A percentile compares a stretch with the other conserved stretches of the same genome.
Evolutionary conservation across 441 rosid genomes (phyloP).

Genomic region (Gossypium aridum): DNA sequence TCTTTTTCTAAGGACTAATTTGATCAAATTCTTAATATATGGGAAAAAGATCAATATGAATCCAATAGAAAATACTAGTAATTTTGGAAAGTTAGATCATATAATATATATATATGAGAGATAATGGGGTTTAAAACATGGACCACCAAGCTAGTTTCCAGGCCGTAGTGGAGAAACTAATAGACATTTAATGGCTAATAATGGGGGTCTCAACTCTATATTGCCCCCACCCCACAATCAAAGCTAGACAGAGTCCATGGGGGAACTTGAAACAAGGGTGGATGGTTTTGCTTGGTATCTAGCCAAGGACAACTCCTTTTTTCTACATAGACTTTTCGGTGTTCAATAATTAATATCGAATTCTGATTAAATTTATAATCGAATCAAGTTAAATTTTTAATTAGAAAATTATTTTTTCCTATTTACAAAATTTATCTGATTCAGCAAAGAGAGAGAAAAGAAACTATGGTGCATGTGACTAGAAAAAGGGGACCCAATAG

Average conservation of each 20-base stretch:
- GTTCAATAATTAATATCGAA: too few species aligned
- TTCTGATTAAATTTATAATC: too few species aligned
- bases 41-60: not conserved
- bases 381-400: too few species aligned
- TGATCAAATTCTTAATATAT: not conserved
- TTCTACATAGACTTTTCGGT: too few species aligned
- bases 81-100: not conserved
- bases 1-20: not conserved
- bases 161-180: not conserved
- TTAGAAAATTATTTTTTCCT: too few species aligned
- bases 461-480: slow-evolving; percentile 14
- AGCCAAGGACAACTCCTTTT: too few species aligned
- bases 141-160: not conserved
- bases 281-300: too few species aligned
- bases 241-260: not conserved
- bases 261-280: too few species aligned
- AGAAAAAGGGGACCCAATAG: not conserved
- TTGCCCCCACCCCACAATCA: not conserved
- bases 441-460: not conserved
- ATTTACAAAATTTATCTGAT: too few species aligned
- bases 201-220: not conserved
- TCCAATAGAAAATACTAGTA: not conserved
- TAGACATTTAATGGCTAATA: not conserved
- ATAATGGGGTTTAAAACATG: not conserved
- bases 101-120: too few species aligned